These are phyloP conservation scores for Aspergillus amoenus DNA, from an alignment of 2,329 filamentous ascomycete genomes.

Conservation along the genomic window DNA sequence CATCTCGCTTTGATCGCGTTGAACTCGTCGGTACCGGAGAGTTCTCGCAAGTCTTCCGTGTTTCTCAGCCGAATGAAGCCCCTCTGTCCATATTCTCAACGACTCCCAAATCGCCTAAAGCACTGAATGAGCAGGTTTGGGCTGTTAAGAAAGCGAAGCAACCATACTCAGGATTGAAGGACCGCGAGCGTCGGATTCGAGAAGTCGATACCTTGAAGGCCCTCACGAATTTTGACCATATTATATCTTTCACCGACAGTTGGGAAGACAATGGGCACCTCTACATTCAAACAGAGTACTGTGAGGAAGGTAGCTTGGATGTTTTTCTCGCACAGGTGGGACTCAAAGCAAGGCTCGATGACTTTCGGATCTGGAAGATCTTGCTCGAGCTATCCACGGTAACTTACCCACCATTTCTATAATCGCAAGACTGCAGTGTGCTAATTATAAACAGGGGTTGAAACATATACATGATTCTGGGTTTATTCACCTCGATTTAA, in stretches of 20 bases:
- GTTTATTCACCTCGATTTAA: slow-evolving; percentile 70
- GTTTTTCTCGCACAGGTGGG: slow-evolving; percentile 81
- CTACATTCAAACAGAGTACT: slow-evolving; percentile 97
- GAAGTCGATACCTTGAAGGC: slow-evolving; percentile 78
- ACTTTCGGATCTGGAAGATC: slow-evolving; percentile 99
- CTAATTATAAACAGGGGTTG: slow-evolving; percentile 63
- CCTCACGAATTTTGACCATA: slow-evolving; percentile 78
- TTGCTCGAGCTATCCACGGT: slow-evolving; percentile 81
- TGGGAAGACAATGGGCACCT: slow-evolving; percentile 86
- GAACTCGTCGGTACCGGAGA: slow-evolving; percentile 82
- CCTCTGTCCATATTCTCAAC: slow-evolving; percentile 44
- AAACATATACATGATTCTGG: slow-evolving; percentile 86
- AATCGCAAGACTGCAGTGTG: not conserved
- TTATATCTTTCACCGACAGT: slow-evolving; percentile 77
- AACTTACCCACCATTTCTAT: slow-evolving; percentile 21
- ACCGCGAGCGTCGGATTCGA: slow-evolving; percentile 78
- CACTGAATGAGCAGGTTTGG: slow-evolving; percentile 65
- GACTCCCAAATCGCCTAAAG: slow-evolving; percentile 53
- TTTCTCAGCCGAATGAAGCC: slow-evolving; percentile 51
- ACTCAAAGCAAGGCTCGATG: slow-evolving; percentile 81
- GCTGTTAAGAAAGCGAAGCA: slow-evolving; percentile 92
- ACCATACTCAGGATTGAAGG: slow-evolving; percentile 72
- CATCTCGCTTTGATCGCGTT: slow-evolving; percentile 75
- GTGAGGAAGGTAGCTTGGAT: slow-evolving; percentile 88
- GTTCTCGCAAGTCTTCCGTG: slow-evolving; percentile 89